These are phyloP conservation scores for Cyberlindnera maritima DNA, from an alignment of 805 yeast genomes.

Conservation along the genomic window DNA sequence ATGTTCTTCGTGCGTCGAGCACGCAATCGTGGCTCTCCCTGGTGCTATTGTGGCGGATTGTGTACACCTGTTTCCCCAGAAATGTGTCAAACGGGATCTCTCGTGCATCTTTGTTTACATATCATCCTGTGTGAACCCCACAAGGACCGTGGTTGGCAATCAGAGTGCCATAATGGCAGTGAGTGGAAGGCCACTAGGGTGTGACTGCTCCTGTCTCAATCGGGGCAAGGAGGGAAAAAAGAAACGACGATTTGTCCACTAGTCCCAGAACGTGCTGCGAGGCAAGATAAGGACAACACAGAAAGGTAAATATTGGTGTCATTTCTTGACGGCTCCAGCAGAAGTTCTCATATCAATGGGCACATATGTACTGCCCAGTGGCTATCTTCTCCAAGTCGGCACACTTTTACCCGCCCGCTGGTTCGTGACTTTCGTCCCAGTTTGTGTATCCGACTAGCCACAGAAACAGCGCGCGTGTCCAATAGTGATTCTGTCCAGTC, in stretches of 20 bases:
- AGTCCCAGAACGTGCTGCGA: not conserved
- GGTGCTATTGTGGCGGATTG: conserved; percentile 5
- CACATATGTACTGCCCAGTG: too few relatives aligned
- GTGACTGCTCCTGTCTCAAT: not conserved
- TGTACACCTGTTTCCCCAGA: not conserved
- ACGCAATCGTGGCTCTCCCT: conserved; percentile 9
- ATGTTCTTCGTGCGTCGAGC: not conserved
- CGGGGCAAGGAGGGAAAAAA: not conserved
- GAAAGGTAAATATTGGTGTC: not conserved
- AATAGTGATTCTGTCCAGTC: not conserved
- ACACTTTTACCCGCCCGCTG: too few relatives aligned
- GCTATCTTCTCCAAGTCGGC: too few relatives aligned
- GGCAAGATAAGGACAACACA: not conserved
- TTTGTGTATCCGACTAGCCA: not conserved
- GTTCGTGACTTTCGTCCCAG: too few relatives aligned
- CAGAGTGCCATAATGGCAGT: not conserved
- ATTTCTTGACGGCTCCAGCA: too few relatives aligned
- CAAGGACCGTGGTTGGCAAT: not conserved
- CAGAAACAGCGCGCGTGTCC: not conserved
- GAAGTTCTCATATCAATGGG: too few relatives aligned
- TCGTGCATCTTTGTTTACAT: conserved; percentile 8
- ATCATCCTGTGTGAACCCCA: not conserved
- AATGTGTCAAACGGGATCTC: conserved; percentile 5
- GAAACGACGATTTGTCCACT: not conserved
- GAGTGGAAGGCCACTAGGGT: not conserved